phyloP scores from a whole-genome alignment of 2,329 filamentous ascomycete genomes.

The Exserohilum rostratum region DNA sequence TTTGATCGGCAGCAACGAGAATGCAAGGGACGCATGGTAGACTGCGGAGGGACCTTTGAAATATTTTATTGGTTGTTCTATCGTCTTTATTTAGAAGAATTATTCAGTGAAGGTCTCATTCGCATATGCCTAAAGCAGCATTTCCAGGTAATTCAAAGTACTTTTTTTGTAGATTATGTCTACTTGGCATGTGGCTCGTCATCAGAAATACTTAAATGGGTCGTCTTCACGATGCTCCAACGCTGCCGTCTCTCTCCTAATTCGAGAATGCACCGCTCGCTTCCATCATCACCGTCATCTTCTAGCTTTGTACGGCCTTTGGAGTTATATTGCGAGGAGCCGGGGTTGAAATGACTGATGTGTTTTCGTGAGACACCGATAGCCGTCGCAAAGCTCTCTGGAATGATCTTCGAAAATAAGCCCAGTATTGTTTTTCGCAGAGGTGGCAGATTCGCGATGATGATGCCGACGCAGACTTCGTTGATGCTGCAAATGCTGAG shows the following conservation, averaged over 20 bases:
- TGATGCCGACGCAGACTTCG: slow-evolving; percentile 22
- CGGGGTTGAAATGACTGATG: neutral
- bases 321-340: neutral
- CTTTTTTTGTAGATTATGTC: neutral
- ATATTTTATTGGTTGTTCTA: no score
- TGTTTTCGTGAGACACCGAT: neutral
- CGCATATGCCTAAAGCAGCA: no score
- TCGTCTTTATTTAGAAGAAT: no score
- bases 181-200: neutral
- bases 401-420: neutral
- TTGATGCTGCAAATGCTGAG: slow-evolving; percentile 19
- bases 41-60: no score
- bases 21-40: no score
- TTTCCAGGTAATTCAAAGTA: no score
- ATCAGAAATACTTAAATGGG: slow-evolving; percentile 2
- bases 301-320: slow-evolving; percentile 1
- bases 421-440: slow-evolving; percentile 19
- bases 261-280: slow-evolving; percentile 13
- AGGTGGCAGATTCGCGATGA: slow-evolving; percentile 20
- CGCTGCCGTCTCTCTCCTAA: slow-evolving; percentile 6
- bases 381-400: neutral
- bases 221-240: slow-evolving; percentile 10
- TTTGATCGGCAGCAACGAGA: no score
- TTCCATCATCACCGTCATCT: slow-evolving; percentile 4
- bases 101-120: no score